Conservation (phyloP, 441 rosid genomes). For the Pelargonium myrrhifolium region DNA sequence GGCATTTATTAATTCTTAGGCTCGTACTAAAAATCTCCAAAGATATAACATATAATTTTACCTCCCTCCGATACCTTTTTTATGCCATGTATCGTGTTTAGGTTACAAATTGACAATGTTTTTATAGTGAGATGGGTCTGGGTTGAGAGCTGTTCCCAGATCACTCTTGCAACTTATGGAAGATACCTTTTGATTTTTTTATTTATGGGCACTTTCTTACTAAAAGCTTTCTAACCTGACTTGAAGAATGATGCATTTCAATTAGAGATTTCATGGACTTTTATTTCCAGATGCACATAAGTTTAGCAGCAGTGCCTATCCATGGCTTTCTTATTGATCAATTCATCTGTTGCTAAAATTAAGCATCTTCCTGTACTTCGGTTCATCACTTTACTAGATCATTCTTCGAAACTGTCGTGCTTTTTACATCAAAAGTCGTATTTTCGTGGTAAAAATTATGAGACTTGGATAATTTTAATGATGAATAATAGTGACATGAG, state of each 20-base stretch:
- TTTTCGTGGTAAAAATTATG: background rate
- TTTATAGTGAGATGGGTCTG: background rate
- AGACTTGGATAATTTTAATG: constrained; percentile 1
- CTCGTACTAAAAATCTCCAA: background rate
- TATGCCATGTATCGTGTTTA: background rate
- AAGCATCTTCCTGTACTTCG: background rate
- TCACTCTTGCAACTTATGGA: background rate
- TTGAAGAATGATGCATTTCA: background rate
- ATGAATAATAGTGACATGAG: background rate
- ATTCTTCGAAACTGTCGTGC: background rate
- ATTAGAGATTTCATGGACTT: background rate
- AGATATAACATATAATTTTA: background rate
- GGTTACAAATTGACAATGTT: background rate
- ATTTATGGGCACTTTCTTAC: background rate
- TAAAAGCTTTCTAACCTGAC: background rate
- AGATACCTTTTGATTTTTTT: background rate
- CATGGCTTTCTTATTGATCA: background rate
- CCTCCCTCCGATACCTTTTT: background rate
- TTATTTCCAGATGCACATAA: background rate
- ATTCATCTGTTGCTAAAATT: background rate
- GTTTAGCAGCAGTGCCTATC: background rate
- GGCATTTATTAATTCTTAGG: background rate
- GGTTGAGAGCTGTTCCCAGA: background rate
- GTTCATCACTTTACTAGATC: background rate
- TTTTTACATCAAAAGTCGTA: background rate